A percentile compares a stretch with the other conserved stretches of the same genome.
Conservation (phyloP, 78 protist genomes). For the Cavenderia fasciculata region DNA sequence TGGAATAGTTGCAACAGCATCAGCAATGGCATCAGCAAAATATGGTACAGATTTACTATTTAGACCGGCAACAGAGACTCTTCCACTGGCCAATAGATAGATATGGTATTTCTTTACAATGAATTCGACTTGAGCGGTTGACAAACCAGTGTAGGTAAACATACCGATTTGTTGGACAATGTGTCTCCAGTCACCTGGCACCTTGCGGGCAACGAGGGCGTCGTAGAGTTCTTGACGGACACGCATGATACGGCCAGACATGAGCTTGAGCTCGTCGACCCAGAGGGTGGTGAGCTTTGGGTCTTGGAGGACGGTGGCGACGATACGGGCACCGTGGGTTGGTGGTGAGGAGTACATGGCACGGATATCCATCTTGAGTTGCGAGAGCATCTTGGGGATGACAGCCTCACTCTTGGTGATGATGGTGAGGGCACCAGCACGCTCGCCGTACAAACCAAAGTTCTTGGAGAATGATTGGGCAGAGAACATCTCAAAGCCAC, state of each 20-base stretch:
- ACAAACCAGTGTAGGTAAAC: constrained; percentile 97
- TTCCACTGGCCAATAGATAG: constrained; percentile 92
- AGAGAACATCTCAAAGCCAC: constrained; percentile 67
- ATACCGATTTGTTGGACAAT: constrained; percentile 95
- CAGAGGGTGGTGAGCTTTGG: constrained; percentile 70
- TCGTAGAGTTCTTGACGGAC: constrained; percentile 85
- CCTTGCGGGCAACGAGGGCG: constrained; percentile 66
- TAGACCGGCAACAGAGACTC: constrained; percentile 97
- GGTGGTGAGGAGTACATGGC: constrained; percentile 98
- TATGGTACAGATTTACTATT: constrained; percentile 76
- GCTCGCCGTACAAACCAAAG: constrained; percentile 98
- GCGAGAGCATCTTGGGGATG: constrained; percentile 80
- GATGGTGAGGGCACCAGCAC: constrained; percentile 79
- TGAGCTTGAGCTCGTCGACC: constrained; percentile 82
- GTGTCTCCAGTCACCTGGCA: constrained; percentile 94
- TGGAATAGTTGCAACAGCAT: constrained; percentile 45
- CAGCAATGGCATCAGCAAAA: constrained; percentile 91
- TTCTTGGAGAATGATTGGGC: constrained; percentile 97
- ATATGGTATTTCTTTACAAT: constrained; percentile 78
- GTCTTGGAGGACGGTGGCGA: constrained; percentile 79
- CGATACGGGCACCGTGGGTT: constrained; percentile 97
- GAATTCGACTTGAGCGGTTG: constrained; percentile 65
- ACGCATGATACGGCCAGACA: constrained; percentile 86
- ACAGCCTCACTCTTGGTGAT: constrained; percentile 1
- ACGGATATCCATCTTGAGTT: constrained; percentile 91